A percentile compares a stretch with the other conserved stretches of the same genome.
Conservation (phyloP, 2,329 filamentous ascomycete species). For the Aspergillus calidoustus region DNA sequence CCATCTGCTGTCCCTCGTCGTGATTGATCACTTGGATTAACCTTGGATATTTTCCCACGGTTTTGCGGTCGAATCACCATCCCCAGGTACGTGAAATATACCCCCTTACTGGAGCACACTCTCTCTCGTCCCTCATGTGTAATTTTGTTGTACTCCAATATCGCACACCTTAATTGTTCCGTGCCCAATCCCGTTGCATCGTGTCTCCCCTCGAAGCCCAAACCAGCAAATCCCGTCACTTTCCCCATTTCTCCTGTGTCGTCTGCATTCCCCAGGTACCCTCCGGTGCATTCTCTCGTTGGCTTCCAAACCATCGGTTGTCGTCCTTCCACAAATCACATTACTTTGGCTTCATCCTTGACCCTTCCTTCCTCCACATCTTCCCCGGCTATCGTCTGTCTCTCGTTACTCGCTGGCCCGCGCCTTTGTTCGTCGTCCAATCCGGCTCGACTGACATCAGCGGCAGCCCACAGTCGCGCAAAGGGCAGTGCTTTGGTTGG, state of each 20-base stretch:
- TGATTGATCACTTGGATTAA: slow-evolving; percentile 26
- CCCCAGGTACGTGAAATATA: slow-evolving; percentile 27
- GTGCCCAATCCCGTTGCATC: slow-evolving; percentile 27
- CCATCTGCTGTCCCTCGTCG: slow-evolving; percentile 21
- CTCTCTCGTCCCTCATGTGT: slow-evolving; percentile 3
- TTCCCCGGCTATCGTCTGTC: slow-evolving; percentile 14
- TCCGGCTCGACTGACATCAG: slow-evolving; percentile 33
- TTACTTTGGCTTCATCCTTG: slow-evolving; percentile 21
- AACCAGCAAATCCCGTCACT: slow-evolving; percentile 22
- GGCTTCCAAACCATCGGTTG: slow-evolving; percentile 21
- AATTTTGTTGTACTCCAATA: slow-evolving; percentile 18
- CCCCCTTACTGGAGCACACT: slow-evolving; percentile 19
- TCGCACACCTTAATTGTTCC: slow-evolving; percentile 23
- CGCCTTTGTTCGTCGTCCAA: slow-evolving; percentile 27
- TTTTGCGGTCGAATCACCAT: slow-evolving; percentile 31
- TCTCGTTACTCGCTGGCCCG: slow-evolving; percentile 16
- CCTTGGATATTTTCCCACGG: slow-evolving; percentile 22
- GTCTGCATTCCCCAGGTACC: slow-evolving; percentile 15
- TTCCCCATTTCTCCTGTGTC: slow-evolving; percentile 15
- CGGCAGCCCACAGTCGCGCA: slow-evolving; percentile 28
- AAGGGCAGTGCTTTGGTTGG: slow-evolving; percentile 29
- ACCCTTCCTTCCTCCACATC: slow-evolving; percentile 16
- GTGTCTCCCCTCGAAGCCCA: slow-evolving; percentile 12
- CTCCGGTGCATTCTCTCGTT: slow-evolving; percentile 20
- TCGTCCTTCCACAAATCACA: slow-evolving; percentile 23